Evolutionary conservation across 495 filamentous ascomycete species (phyloP).

Genomic region (Aspergillus bridgeri): DNA sequence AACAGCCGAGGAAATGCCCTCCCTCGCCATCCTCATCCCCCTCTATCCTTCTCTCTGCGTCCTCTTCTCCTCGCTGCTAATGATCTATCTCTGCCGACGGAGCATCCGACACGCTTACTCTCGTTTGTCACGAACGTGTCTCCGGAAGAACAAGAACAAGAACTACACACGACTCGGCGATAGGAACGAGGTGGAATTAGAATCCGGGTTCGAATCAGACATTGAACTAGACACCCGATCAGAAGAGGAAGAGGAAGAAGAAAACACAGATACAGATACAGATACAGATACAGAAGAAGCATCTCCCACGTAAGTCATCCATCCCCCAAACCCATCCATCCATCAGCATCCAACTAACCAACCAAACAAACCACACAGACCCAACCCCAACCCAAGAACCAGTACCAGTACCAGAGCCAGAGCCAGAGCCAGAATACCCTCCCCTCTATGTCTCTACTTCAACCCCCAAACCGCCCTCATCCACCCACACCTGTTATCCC

Average conservation of each 20-base stretch:
- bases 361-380: background rate
- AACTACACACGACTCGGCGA: background rate
- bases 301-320: background rate
- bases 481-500: conserved; percentile 4
- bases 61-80: conserved; percentile 18
- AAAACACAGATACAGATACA: background rate
- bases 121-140: background rate
- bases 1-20: background rate
- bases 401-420: no score
- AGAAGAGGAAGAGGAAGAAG: background rate
- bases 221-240: no score
- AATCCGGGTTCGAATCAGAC: no score
- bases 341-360: background rate
- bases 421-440: background rate
- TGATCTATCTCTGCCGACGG: conserved; percentile 8
- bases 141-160: background rate
- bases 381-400: no score
- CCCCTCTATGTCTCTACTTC: conserved; percentile 16
- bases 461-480: conserved; percentile 11
- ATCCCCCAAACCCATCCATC: background rate
- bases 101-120: background rate
- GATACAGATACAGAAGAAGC: background rate
- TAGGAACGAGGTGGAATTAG: background rate
- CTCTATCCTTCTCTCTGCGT: conserved; percentile 18
- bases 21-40: background rate